Evolutionary conservation across 208 protist genomes (phyloP), one percentile per base, ranked within the genome.

Genomic region (Borovskyia barvae): DNA sequence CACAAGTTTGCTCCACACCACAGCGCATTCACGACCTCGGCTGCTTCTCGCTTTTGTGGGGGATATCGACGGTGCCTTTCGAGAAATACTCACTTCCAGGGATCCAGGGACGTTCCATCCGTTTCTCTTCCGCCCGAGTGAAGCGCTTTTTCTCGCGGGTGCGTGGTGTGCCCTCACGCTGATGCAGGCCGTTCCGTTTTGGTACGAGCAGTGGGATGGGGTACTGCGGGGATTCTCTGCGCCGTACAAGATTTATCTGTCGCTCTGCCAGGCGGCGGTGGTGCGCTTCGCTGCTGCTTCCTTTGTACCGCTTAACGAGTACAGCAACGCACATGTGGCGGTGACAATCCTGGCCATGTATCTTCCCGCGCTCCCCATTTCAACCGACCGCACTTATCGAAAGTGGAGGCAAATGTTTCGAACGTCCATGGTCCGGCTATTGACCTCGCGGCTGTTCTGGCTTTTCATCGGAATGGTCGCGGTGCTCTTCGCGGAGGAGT

Each of bases 361-460:
- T 46, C 69, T 92, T 14, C 85, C 85, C 0, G 76, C 85, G 2
- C 65, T 92, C 36, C 85, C 85, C 25, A 89, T 92, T 50, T 75
- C 81, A 9, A 92, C 81, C 22, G 81, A 92, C 43, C 78, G 81
- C 33, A 81, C 73, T 28, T 82, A 87, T 42, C 60, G 79, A 11
- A 92, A 89, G 60, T 89, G 82, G 80, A 73, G 75, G 42, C 66
- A 84, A 53, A 80, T 89, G 69, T 85, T 89, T 24, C 70, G 72
- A 30, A 85, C 76, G 11, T 84, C 78, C 2, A 5, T 89, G 0
- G 72, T 89, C 50, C 80, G 82, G 9, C 71, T 89, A 24, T 50
- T 88, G 8, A 89, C 81, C 5, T 92, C 85, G 19, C 65, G 85
- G n/a, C 69, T 89, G 33, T 92, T 89, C 41, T 89, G 81, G 81